These are phyloP conservation scores for Aspergillus jensenii DNA, from an alignment of 2,329 filamentous ascomycete species.

Conservation along the genomic window DNA sequence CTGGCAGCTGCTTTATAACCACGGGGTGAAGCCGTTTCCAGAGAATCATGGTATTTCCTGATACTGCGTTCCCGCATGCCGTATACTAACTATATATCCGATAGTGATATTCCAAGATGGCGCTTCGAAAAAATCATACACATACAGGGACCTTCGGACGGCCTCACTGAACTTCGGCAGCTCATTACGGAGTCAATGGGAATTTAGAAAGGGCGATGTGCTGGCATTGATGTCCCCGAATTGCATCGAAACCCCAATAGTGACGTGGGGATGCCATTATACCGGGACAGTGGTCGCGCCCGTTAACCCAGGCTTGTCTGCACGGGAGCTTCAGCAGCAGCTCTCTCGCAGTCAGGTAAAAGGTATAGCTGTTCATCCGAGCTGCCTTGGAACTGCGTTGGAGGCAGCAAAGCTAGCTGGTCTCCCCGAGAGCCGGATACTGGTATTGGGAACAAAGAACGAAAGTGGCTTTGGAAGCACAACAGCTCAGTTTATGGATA, in stretches of 20 bases:
- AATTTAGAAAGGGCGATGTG: constrained; percentile 19
- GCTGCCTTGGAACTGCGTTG: constrained; percentile 4
- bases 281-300: constrained; percentile 20
- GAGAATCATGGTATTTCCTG: background rate
- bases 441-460: background rate
- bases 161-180: constrained; percentile 9
- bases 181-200: constrained; percentile 9
- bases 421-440: constrained; percentile 7
- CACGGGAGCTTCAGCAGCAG: constrained; percentile 14
- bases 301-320: constrained; percentile 16
- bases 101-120: constrained; percentile 2
- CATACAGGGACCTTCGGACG: background rate
- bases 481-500: background rate
- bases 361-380: constrained; percentile 13
- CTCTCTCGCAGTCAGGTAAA: constrained; percentile 14
- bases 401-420: constrained; percentile 7
- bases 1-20: constrained; percentile 5
- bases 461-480: too few relatives aligned
- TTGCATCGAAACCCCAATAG: constrained; percentile 11
- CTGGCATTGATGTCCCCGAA: constrained; percentile 19
- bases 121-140: background rate
- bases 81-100: background rate
- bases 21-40: background rate
- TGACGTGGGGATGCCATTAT: constrained; percentile 20
- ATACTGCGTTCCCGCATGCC: accelerated